phyloP scores from a whole-genome alignment of 2,329 filamentous ascomycete species.

The Graphilbum fragrans region DNA sequence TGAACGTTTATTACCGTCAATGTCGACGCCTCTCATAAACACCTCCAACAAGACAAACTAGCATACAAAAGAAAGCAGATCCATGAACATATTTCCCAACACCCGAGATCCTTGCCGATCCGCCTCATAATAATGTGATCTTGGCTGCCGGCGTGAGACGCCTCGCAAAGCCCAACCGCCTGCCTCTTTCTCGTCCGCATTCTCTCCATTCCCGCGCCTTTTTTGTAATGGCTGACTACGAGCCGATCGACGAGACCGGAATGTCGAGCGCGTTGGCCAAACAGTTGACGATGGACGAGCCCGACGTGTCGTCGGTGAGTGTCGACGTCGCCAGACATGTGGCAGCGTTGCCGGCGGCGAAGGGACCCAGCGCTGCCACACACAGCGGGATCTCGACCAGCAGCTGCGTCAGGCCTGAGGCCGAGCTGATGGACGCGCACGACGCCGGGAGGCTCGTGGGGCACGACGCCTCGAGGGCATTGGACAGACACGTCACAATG shows the following conservation, averaged over 20 bases:
- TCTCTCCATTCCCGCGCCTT: too few relatives aligned
- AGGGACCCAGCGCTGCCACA: conserved; percentile 6
- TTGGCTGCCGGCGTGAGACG: too few relatives aligned
- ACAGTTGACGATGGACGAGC: conserved; percentile 6
- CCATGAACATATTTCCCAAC: too few relatives aligned
- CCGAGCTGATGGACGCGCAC: conserved; percentile 2
- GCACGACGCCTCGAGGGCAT: conserved; percentile 6
- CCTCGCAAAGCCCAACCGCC: too few relatives aligned
- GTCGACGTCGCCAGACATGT: conserved; percentile 5
- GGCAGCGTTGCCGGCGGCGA: conserved; percentile 1
- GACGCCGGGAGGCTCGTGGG: conserved; percentile 7
- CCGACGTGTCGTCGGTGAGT: conserved; percentile 1
- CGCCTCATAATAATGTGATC: too few relatives aligned
- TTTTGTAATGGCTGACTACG: too few relatives aligned
- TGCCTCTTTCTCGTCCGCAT: too few relatives aligned
- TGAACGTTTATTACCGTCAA: too few relatives aligned
- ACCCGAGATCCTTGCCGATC: too few relatives aligned
- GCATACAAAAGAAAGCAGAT: too few relatives aligned
- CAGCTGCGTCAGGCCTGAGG: not conserved
- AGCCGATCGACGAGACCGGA: not conserved
- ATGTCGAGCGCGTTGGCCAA: conserved; percentile 4
- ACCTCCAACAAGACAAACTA: too few relatives aligned
- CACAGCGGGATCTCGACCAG: conserved; percentile 5
- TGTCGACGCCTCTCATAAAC: too few relatives aligned
- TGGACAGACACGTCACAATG: conserved; percentile 5